Base-by-base conservation (phyloP, 2,329 filamentous ascomycete species). In the Knufia petricola region DNA sequence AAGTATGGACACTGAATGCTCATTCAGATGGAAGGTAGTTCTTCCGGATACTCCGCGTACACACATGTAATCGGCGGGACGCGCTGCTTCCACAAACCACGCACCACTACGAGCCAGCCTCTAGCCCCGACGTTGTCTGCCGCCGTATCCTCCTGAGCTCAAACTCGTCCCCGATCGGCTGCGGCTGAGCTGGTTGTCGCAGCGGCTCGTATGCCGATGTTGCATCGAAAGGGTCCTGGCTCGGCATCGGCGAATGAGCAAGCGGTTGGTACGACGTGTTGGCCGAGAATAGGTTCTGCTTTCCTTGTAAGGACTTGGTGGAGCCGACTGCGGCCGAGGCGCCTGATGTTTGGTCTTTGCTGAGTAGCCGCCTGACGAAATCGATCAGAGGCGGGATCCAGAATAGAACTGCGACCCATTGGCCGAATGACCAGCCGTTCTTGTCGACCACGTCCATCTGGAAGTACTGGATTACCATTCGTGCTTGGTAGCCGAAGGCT, bases 401-500 rank as follows among this genome's bases (percentile, higher is more conserved):
- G 21, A 42, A 15, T 6, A 42, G 21, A 15, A 26, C 20, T n/a
- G 39, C 20, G n/a, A 42, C 20, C 13, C 21, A 23, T 26, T 42
- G 23, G 4, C 39, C 23, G 19, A 42, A 42, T 42, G 39, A 26
- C 39, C 39, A 42, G 23, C n/a, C 24, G 13, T 28, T 9, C 39
- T 19, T 28, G 39, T 28, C 21, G 8, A 42, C 24, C 7, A 42
- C 39, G 9, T 42, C 23, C 39, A 42, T 28, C 23, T 26, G 39
- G 20, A 12, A 26, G 39, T 42, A 42, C 13, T 26, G 39, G 8
- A 42, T 23, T 4, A 15, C 21, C 39, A 42, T 42, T 15, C n/a
- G 20, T 10, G 24, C 13, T 20, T 42, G 39, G 39, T 42, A 42
- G 39, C 21, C 24, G 21, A 42, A 42, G n/a, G 39, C 21, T 36